These are phyloP conservation scores for Annulohypoxylon maeteangense DNA, from an alignment of 495 filamentous ascomycete genomes.

Conservation along the genomic window DNA sequence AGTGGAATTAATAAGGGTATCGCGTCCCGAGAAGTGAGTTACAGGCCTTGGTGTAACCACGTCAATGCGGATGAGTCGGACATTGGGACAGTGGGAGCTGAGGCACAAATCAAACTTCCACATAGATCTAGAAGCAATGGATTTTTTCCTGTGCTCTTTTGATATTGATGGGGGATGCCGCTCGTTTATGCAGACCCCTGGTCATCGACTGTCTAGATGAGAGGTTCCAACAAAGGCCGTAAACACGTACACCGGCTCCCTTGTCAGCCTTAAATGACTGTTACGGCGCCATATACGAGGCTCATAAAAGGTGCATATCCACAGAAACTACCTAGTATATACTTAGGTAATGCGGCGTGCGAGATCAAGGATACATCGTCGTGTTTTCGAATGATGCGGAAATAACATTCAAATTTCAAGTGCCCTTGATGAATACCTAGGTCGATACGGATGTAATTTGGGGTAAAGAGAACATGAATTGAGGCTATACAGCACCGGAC, in stretches of 20 bases:
- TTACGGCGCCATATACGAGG: neutral
- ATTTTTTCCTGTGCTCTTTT: neutral
- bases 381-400: neutral
- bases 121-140: neutral
- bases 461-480: no score
- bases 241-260: neutral
- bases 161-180: neutral
- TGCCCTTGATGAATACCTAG: no score
- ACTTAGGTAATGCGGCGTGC: neutral
- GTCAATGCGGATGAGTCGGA: no score
- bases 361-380: neutral
- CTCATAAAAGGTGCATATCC: neutral
- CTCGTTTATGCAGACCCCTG: neutral
- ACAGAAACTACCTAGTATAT: no score
- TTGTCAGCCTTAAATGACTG: neutral
- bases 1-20: no score
- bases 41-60: no score
- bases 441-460: no score
- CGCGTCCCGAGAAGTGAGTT: no score
- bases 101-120: neutral
- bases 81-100: no score
- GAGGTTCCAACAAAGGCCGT: neutral
- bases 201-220: neutral
- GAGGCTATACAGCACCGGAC: no score
- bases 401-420: neutral